A percentile compares a stretch with the other conserved stretches of the same genome.
phyloP scores from a whole-genome alignment of 2,329 filamentous ascomycete species.

The Aspergillus sp. region DNA sequence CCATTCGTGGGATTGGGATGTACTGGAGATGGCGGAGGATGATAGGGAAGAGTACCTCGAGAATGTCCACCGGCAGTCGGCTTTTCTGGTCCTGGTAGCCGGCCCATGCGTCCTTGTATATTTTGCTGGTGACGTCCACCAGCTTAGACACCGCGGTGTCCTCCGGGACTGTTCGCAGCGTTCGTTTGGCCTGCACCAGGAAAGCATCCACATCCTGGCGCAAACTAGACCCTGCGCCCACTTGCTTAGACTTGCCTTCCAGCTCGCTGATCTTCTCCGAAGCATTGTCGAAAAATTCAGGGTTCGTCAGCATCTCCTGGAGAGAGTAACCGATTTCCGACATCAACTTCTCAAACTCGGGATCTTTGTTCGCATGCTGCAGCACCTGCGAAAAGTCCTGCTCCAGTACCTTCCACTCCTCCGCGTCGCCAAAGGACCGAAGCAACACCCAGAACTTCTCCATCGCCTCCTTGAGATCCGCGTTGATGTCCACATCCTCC shows the following conservation, averaged over 20 bases:
- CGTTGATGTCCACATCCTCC: slow-evolving; percentile 71
- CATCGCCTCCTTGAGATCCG: slow-evolving; percentile 71
- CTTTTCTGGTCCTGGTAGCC: slow-evolving; percentile 63
- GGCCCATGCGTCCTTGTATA: slow-evolving; percentile 70
- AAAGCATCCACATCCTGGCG: slow-evolving; percentile 72
- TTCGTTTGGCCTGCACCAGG: slow-evolving; percentile 66
- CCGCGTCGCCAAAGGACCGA: slow-evolving; percentile 71
- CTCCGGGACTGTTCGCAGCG: slow-evolving; percentile 65
- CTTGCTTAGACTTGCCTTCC: slow-evolving; percentile 54
- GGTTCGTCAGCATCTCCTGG: slow-evolving; percentile 80
- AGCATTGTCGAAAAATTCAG: slow-evolving; percentile 77
- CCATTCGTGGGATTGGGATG: slow-evolving; percentile 85
- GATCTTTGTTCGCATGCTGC: slow-evolving; percentile 72
- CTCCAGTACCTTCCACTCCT: slow-evolving; percentile 75
- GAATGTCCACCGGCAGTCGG: slow-evolving; percentile 71
- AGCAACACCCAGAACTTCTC: slow-evolving; percentile 79
- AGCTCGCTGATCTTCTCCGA: slow-evolving; percentile 64
- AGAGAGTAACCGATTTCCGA: slow-evolving; percentile 70
- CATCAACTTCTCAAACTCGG: slow-evolving; percentile 78
- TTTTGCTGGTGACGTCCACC: slow-evolving; percentile 62
- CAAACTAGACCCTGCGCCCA: slow-evolving; percentile 66
- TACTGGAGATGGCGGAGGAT: slow-evolving; percentile 77
- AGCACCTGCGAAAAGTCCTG: slow-evolving; percentile 67
- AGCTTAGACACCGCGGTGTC: slow-evolving; percentile 73
- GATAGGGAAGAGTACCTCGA: slow-evolving; percentile 78